Evolutionary conservation across 2,329 filamentous ascomycete species (phyloP).

Genomic region (Microsporum audouinii): DNA sequence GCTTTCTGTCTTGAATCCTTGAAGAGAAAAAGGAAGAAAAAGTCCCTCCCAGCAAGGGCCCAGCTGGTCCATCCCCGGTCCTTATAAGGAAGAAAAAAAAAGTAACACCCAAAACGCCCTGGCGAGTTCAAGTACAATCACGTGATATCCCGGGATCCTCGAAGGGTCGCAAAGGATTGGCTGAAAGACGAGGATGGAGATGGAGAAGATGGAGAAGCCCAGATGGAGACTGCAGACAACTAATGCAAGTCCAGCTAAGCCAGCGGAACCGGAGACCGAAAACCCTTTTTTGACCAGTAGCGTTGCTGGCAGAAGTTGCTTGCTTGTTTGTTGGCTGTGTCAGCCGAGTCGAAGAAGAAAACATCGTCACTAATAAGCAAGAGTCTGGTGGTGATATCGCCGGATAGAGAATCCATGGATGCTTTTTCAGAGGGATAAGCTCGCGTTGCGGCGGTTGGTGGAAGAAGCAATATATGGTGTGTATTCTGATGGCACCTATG

Average conservation of each 20-base stretch:
- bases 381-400: neutral
- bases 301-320: neutral
- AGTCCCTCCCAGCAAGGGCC: neutral
- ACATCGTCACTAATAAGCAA: neutral
- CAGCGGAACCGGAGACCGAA: neutral
- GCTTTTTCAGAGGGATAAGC: neutral
- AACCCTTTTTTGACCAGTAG: neutral
- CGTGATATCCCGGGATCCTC: neutral
- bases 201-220: neutral
- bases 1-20: neutral
- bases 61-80: neutral
- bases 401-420: neutral
- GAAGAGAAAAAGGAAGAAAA: neutral
- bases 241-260: neutral
- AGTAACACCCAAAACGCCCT: neutral
- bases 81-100: neutral
- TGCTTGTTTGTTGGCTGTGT: neutral
- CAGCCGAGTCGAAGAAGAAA: neutral
- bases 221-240: neutral
- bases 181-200: neutral
- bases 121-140: neutral
- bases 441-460: neutral
- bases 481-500: neutral
- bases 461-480: constrained; percentile 2
- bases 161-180: neutral